Evolutionary conservation across 2,329 filamentous ascomycete genomes (phyloP).

Genomic region (Cercospora sojina): DNA sequence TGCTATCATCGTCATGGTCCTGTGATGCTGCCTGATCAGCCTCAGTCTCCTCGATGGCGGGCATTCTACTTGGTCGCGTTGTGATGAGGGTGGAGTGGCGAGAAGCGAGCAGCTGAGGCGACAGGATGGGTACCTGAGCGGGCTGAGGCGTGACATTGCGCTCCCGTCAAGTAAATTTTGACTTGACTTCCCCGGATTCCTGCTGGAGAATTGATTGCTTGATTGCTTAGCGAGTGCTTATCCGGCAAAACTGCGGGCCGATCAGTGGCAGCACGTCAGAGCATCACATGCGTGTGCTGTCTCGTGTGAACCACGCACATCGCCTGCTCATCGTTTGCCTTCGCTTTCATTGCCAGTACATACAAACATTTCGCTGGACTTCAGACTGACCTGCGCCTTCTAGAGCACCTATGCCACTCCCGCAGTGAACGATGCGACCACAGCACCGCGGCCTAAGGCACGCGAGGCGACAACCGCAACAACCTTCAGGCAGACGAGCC

Average conservation of each 20-base stretch:
- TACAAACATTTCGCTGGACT: background rate
- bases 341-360: background rate
- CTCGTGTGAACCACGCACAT: background rate
- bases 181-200: background rate
- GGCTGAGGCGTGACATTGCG: background rate
- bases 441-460: conserved; percentile 17
- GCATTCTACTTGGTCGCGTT: background rate
- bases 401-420: background rate
- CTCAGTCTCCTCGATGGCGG: background rate
- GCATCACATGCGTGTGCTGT: conserved; percentile 9
- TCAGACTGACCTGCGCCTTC: background rate
- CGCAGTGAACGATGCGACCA: conserved; percentile 15
- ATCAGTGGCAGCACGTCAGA: conserved; percentile 3
- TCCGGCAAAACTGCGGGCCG: conserved; percentile 5
- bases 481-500: conserved; percentile 56
- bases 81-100: background rate
- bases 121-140: background rate
- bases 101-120: background rate
- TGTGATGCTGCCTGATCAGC: background rate
- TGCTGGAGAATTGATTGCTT: background rate
- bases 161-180: background rate
- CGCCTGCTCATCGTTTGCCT: background rate
- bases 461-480: conserved; percentile 54
- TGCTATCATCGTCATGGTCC: background rate
- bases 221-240: conserved; percentile 4